These are phyloP conservation scores for Galeopsis tetrahit DNA, from an alignment of 257 asterid genomes.

Conservation along the genomic window DNA sequence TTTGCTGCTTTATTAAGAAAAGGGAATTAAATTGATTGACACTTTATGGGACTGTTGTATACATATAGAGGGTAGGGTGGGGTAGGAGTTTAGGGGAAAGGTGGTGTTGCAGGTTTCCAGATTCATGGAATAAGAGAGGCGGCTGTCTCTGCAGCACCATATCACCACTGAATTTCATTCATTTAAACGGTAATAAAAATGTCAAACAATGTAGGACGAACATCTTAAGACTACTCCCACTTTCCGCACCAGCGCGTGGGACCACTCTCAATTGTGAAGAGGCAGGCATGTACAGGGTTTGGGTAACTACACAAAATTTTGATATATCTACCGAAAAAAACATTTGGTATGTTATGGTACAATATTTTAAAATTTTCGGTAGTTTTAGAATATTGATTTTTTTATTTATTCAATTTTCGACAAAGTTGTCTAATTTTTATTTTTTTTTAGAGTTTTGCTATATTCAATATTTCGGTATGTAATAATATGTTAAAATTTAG, in stretches of 20 bases:
- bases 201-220: neutral
- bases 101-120: conserved; percentile 43
- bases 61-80: neutral
- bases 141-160: conserved; percentile 20
- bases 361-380: too few relatives aligned
- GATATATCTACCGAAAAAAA: too few relatives aligned
- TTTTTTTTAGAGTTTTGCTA: too few relatives aligned
- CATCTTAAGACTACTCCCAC: neutral
- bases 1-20: neutral
- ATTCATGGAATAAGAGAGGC: conserved; percentile 59
- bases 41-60: neutral
- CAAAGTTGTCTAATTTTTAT: too few relatives aligned
- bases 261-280: conserved; percentile 37
- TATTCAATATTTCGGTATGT: too few relatives aligned
- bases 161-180: conserved; percentile 25
- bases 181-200: neutral
- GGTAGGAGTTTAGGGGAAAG: conserved; percentile 16
- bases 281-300: too few relatives aligned
- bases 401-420: too few relatives aligned
- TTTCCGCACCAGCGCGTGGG: conserved; percentile 43
- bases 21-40: neutral
- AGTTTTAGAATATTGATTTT: too few relatives aligned
- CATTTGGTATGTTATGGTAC: too few relatives aligned
- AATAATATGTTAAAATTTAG: too few relatives aligned
- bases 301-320: too few relatives aligned